Evolutionary conservation across 352 stramenopile species (phyloP), one percentile per base, ranked within the genome.

Genomic region (Thraustotheca clavata): DNA sequence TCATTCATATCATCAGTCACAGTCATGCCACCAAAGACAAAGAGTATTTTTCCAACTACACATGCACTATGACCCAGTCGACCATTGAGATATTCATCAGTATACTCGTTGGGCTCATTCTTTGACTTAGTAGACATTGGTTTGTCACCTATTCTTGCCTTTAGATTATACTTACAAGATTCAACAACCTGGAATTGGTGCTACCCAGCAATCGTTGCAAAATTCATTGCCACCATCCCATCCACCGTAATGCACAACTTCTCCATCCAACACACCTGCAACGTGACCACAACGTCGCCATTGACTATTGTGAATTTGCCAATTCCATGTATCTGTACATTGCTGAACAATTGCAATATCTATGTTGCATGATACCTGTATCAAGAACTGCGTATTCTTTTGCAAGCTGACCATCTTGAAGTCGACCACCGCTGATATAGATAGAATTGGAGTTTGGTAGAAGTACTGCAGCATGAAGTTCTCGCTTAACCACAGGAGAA

Each of bases 1-100:
- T 65, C 57, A 33, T 55, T 33, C 14, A 65, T 29, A 46, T 65
- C 57, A 32, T 26, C 57, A 31, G 32, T 11, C 4, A 49, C 11
- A 5, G 57, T 65, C 57, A 65, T 65, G 18, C 57, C 57, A 8
- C 57, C 57, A 65, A 65, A 65, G 5, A 65, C n/a, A 22, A 55
- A 43, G 38, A 65, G 39, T 7, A 9, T 55, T 4, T 36, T 24
- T 16, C 29, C 38, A 27, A 65, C 57, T 11, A 65, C 57, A n/a
- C 57, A 65, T 16, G 33, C 57, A 12, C 27, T 38, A 32, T 65
- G 57, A n/a, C 35, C 57, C 16, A 65, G 47, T 16, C 57, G 57
- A 20, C 57, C 57, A 33, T 9, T 20, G 14, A 34, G n/a, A 22
- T 52, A 31, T 9, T 35, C 43, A 7, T 18, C 43, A 20, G 14